These are phyloP conservation scores for Myrmaecium sp. DNA, from an alignment of 2,329 filamentous ascomycete species.

Conservation along the genomic window DNA sequence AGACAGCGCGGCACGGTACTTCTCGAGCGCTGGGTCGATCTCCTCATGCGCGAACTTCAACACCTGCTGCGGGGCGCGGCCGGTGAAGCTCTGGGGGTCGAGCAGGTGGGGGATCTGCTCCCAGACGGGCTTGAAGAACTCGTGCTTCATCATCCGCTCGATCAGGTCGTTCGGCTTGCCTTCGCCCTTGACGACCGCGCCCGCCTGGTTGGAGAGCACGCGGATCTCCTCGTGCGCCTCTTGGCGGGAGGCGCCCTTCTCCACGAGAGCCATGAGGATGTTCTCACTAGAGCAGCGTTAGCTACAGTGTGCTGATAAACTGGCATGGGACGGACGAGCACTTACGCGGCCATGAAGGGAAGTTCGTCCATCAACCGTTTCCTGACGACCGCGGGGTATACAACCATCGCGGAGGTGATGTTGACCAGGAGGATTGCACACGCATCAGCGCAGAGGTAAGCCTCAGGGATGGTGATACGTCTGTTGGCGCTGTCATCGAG, in stretches of 20 bases:
- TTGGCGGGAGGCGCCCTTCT: slow-evolving; percentile 54
- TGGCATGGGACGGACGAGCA: slow-evolving; percentile 2
- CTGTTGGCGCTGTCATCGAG: slow-evolving; percentile 63
- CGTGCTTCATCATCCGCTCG: slow-evolving; percentile 51
- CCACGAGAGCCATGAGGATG: slow-evolving; percentile 64
- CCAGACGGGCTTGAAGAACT: slow-evolving; percentile 60
- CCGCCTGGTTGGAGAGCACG: slow-evolving; percentile 63
- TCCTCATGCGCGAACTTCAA: too few species aligned
- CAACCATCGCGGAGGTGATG: slow-evolving; percentile 55
- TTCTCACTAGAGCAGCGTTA: slow-evolving; percentile 26
- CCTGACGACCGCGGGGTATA: slow-evolving; percentile 61
- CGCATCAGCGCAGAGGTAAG: slow-evolving; percentile 33
- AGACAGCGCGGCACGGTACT: too few species aligned
- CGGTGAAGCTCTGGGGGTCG: slow-evolving; percentile 43
- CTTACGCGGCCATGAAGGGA: slow-evolving; percentile 67
- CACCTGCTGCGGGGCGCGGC: slow-evolving; percentile 37
- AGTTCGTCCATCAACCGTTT: slow-evolving; percentile 56
- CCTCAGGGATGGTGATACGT: slow-evolving; percentile 32
- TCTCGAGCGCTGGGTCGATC: too few species aligned
- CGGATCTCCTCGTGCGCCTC: slow-evolving; percentile 76
- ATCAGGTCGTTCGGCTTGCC: slow-evolving; percentile 70
- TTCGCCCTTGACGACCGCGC: slow-evolving; percentile 50
- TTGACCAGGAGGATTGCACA: slow-evolving; percentile 52
- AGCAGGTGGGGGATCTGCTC: slow-evolving; percentile 51
- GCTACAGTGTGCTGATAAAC: slow-evolving; percentile 14